Percentiles rank a stretch among this genome's conserved stretches.
Evolutionary conservation across 306 rosid species (phyloP).

Genomic region (Quillaja saponaria): DNA sequence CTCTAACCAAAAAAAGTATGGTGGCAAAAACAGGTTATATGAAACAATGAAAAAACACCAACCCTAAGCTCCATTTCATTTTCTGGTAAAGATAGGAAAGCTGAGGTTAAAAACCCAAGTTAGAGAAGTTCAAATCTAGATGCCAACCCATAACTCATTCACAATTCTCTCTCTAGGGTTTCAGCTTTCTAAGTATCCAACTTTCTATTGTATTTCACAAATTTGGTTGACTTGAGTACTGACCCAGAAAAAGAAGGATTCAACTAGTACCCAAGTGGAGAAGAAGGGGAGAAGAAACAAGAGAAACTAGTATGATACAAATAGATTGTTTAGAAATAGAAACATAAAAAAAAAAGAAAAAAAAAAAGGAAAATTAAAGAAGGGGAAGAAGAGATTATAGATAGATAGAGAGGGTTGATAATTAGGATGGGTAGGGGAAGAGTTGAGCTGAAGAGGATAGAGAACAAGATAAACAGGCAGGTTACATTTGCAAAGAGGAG

Average conservation of each 20-base stretch:
- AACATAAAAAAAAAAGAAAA: background rate
- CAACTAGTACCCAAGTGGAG: conserved; percentile 40
- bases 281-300: conserved; percentile 28
- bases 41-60: conserved; percentile 41
- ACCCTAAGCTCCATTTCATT: conserved; percentile 32
- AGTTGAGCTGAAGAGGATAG: conserved; percentile 92
- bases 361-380: background rate
- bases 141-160: conserved; percentile 7
- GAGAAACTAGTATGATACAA: conserved; percentile 24
- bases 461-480: conserved; percentile 97
- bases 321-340: conserved; percentile 31
- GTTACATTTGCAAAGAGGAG: conserved; percentile 92
- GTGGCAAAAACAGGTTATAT: conserved; percentile 23
- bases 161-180: conserved; percentile 38
- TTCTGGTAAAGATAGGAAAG: conserved; percentile 31
- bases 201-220: conserved; percentile 53
- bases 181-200: conserved; percentile 46
- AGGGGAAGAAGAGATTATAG: conserved; percentile 1
- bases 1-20: background rate
- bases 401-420: conserved; percentile 20
- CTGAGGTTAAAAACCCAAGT: conserved; percentile 30
- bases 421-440: conserved; percentile 84
- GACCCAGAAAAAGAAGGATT: conserved; percentile 56
- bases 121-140: conserved; percentile 11
- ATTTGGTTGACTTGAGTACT: conserved; percentile 55